Conservation (phyloP, 1,284 basidiomycete genomes). For the Naganishia cerealis region DNA sequence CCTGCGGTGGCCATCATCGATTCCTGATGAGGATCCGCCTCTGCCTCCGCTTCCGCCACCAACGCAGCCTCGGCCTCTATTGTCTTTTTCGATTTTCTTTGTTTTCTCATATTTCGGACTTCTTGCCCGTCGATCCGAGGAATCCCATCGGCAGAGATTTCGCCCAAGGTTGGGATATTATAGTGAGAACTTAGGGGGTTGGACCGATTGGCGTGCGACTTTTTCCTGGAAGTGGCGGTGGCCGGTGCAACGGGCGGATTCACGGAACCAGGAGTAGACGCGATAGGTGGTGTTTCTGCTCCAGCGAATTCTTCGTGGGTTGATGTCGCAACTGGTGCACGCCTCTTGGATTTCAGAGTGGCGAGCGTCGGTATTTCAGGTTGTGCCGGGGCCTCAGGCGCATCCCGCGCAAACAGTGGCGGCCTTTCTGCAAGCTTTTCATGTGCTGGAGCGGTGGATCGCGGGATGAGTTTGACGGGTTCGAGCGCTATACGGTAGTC, state of each 20-base stretch:
- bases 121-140: conserved; percentile 21
- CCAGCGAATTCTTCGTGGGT: background rate
- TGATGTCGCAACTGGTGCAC: background rate
- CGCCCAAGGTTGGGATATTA: conserved; percentile 13
- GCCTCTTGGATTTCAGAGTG: background rate
- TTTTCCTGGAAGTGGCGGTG: background rate
- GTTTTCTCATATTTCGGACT: background rate
- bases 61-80: background rate
- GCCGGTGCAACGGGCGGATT: background rate
- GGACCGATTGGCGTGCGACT: background rate
- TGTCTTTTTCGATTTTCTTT: conserved; percentile 2
- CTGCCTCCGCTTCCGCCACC: background rate
- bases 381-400: no score
- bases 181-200: conserved; percentile 19
- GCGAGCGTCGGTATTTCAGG: background rate
- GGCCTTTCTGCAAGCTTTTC: conserved; percentile 3
- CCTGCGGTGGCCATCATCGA: background rate
- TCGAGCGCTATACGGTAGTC: conserved; percentile 29
- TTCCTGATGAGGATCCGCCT: background rate
- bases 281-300: background rate
- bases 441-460: background rate
- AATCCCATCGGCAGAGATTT: conserved; percentile 16
- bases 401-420: conserved; percentile 24
- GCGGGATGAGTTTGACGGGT: conserved; percentile 22
- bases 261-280: background rate